phyloP scores from a whole-genome alignment of 1,284 basidiomycete species.

The Fistulinella staudtii region DNA sequence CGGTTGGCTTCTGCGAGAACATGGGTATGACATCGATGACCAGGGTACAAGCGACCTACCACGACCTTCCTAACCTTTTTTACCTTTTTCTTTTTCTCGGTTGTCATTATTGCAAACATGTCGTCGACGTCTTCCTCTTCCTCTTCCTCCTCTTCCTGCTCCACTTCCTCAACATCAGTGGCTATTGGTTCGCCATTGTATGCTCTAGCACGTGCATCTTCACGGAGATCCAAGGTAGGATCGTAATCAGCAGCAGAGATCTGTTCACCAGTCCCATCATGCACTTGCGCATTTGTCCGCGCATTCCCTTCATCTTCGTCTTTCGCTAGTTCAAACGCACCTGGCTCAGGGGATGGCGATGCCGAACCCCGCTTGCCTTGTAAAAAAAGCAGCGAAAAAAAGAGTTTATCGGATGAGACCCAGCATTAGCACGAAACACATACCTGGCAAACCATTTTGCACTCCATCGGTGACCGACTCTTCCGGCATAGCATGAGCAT shows the following conservation, averaged over 20 bases:
- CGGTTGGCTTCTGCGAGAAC: conserved; percentile 43
- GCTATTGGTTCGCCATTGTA: conserved; percentile 39
- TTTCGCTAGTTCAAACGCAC: conserved; percentile 58
- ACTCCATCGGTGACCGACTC: conserved; percentile 6
- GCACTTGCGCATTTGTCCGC: conserved; percentile 38
- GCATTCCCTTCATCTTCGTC: conserved; percentile 48
- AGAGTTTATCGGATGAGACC: conserved; percentile 2
- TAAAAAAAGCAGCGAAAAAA: background rate
- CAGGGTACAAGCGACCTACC: conserved; percentile 25
- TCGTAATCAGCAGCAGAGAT: conserved; percentile 93
- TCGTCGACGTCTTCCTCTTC: conserved; percentile 82
- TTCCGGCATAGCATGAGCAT: conserved; percentile 27
- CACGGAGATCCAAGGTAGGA: conserved; percentile 77
- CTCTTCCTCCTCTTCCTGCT: conserved; percentile 52
- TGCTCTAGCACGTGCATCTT: conserved; percentile 73
- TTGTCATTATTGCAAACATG: conserved; percentile 75
- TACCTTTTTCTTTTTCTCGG: conserved; percentile 56
- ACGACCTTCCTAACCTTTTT: conserved; percentile 59
- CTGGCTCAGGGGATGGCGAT: conserved; percentile 48
- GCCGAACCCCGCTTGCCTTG: conserved; percentile 49
- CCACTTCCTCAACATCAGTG: conserved; percentile 54
- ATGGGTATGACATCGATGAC: conserved; percentile 6
- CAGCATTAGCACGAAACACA: conserved; percentile 13
- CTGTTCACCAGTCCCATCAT: conserved; percentile 58
- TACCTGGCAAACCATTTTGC: conserved; percentile 29